These are phyloP conservation scores for Lactarius hatsudake DNA, from an alignment of 768 basidiomycete species.

Conservation along the genomic window DNA sequence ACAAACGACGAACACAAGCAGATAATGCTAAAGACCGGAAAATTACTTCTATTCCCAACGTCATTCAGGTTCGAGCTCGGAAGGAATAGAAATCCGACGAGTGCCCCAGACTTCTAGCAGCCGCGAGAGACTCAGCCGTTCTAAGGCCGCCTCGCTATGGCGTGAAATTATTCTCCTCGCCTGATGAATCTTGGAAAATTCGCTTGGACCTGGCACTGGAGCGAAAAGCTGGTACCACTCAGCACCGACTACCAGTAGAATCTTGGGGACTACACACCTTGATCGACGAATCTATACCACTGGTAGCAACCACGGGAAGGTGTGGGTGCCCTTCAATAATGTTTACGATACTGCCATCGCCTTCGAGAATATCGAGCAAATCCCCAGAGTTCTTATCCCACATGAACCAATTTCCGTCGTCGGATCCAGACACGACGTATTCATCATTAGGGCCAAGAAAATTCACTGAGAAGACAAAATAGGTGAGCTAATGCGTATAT, in stretches of 20 bases:
- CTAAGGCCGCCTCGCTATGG: conserved; percentile 45
- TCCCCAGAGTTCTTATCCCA: conserved; percentile 70
- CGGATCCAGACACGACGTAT: conserved; percentile 78
- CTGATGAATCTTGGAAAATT: conserved; percentile 53
- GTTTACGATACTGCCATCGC: conserved; percentile 79
- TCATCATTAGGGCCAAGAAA: conserved; percentile 79
- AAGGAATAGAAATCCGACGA: background rate
- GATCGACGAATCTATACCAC: conserved; percentile 82
- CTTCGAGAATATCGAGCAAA: conserved; percentile 78
- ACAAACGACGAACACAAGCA: background rate
- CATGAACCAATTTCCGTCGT: conserved; percentile 85
- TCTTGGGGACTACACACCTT: conserved; percentile 50
- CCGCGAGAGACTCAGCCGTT: conserved; percentile 33
- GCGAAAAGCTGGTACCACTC: conserved; percentile 56
- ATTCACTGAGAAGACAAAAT: conserved; percentile 53
- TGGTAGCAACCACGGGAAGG: conserved; percentile 78
- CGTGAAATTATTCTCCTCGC: conserved; percentile 53
- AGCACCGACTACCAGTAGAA: background rate
- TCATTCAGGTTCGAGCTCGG: background rate
- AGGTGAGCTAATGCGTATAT: background rate
- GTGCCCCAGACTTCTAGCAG: conserved; percentile 26
- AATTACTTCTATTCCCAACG: background rate
- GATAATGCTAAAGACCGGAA: background rate
- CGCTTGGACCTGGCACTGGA: conserved; percentile 46
- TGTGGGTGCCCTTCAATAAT: conserved; percentile 80